These are phyloP conservation scores for Eucalyptus sp. DNA, from an alignment of 345 rosid genomes.

Conservation along the genomic window DNA sequence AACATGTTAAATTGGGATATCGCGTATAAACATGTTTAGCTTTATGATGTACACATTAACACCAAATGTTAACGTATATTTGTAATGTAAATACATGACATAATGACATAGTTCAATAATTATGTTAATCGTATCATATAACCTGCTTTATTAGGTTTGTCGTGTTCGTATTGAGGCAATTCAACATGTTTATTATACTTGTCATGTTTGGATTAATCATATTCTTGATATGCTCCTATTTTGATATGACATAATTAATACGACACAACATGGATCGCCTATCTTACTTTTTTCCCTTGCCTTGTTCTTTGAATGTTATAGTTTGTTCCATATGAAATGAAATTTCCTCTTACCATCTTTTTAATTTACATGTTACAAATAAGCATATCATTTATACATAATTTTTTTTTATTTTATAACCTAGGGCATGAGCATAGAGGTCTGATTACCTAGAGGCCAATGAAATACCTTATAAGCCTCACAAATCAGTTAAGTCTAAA, in stretches of 20 bases:
- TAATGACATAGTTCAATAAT: neutral
- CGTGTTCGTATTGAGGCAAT: rapidly evolving
- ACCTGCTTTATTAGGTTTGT: neutral
- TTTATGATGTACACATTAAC: neutral
- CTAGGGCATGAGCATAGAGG: neutral
- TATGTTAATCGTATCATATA: neutral
- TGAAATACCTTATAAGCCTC: neutral
- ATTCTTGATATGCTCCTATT: neutral
- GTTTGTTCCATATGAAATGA: neutral
- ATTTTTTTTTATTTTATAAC: neutral
- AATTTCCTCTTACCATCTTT: neutral
- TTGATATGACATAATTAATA: neutral
- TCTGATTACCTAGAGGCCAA: neutral
- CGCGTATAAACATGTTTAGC: neutral
- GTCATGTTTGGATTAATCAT: neutral
- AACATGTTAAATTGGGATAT: neutral
- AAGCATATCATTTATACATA: neutral
- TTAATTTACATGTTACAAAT: neutral
- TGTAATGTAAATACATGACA: neutral
- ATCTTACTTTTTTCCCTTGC: neutral
- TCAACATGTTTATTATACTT: neutral
- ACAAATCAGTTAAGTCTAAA: neutral
- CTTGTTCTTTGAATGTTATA: neutral
- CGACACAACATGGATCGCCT: neutral
- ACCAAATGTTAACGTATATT: neutral